Base-by-base conservation (phyloP, 768 basidiomycete genomes). In the Tricholoma flavovirens region DNA sequence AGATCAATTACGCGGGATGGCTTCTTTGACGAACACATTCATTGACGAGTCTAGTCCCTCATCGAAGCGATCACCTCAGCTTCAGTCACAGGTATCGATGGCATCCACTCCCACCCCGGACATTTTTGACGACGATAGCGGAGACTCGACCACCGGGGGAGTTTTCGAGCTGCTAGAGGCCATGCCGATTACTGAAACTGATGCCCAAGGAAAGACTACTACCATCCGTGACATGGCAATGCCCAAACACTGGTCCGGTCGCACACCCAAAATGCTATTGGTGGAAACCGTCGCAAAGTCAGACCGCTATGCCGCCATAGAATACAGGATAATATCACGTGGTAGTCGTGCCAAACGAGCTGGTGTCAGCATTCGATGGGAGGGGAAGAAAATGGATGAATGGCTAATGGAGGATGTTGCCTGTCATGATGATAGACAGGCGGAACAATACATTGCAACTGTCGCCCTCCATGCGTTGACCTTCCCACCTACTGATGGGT, bases 381-480 rank as follows among this genome's bases (percentile, higher is more conserved):
- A 78, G 42, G 82, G 81, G 32, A 77, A 75, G 51, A 79, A 78
- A 59, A 71, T 72, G 55, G 75, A 81, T 53, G 78, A 84, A 50
- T 97, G 88, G 87, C 67, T 67, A 14, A 99, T 98, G 96, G 81
- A 84, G 3, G 83, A 90, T 57, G 75, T 90, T 43, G 94, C 90
- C 12, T 98, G 96, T 64, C 74, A 81, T 43, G 83, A 90, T 59
- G 78, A 83, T 54, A 63, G 66, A 0, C 93, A 98, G 67, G 94
- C 96, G 21, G 90, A 91, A 69, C 86, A 98, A 63, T 99, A 93
- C 66, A 80, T 96, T 50, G 82, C 96, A 4, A 89, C 88, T 15
- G 71, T 95, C 49, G 93, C 93, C 3, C 74, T 98, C 32, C 91
- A 96, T 68, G 79, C 83, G 3, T 71, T 98, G 30, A 83, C 82